These are phyloP conservation scores for Amaranthus hypochondriacus DNA, from an alignment of 148 eudicot genomes.

Conservation along the genomic window DNA sequence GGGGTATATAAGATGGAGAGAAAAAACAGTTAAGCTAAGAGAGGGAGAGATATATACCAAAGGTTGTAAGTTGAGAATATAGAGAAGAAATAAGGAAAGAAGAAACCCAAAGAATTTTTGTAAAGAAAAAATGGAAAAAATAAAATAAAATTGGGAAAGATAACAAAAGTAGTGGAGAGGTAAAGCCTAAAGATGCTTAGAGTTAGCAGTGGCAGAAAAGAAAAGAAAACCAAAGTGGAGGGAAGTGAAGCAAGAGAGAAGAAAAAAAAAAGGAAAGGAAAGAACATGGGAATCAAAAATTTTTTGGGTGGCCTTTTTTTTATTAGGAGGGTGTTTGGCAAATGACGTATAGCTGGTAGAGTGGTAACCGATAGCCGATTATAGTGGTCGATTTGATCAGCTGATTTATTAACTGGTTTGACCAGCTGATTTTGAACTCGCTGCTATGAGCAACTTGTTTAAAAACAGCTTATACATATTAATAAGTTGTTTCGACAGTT, in stretches of 20 bases:
- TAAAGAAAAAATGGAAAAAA: constrained; percentile 7
- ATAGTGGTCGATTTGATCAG: no score
- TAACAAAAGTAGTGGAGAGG: constrained; percentile 36
- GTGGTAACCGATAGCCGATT: no score
- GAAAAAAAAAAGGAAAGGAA: constrained; percentile 11
- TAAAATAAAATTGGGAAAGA: constrained; percentile 25
- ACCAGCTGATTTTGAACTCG: no score
- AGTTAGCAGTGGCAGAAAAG: constrained; percentile 37
- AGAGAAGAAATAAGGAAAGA: constrained; percentile 12
- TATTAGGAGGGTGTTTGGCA: no score
- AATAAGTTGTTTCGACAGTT: no score
- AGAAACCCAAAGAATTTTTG: background rate
- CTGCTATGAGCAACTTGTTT: no score
- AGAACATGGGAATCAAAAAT: constrained; percentile 19
- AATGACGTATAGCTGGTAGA: no score
- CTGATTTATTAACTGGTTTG: no score
- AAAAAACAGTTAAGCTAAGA: constrained; percentile 26
- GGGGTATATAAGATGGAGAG: constrained; percentile 18
- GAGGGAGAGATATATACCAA: constrained; percentile 18
- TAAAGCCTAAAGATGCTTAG: constrained; percentile 54
- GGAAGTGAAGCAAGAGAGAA: background rate
- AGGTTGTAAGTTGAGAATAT: constrained; percentile 4
- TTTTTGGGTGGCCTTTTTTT: background rate
- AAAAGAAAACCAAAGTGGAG: constrained; percentile 36
- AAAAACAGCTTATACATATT: no score